Conservation (phyloP, 2,329 filamentous ascomycete species). For the Aureobasidium lini region DNA sequence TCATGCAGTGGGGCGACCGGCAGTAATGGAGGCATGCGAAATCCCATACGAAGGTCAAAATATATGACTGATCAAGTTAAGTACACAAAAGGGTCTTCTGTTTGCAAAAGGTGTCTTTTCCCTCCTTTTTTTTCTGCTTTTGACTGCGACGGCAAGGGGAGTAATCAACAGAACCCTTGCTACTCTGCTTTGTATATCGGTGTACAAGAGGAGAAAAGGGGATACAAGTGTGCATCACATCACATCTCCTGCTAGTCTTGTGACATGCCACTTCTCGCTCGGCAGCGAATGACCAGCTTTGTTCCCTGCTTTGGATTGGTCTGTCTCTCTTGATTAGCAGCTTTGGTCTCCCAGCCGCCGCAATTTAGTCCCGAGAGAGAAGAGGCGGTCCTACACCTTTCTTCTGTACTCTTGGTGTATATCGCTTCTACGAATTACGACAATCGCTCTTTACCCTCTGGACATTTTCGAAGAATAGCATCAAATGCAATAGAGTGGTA, state of each 20-base stretch:
- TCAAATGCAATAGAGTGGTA: neutral
- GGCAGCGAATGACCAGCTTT: conserved; percentile 1
- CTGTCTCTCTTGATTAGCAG: conserved; percentile 5
- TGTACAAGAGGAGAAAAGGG: neutral
- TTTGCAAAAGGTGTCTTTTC: neutral
- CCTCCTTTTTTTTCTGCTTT: neutral
- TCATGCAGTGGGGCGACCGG: neutral
- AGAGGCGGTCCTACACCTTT: neutral
- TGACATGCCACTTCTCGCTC: neutral
- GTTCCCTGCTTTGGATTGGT: neutral
- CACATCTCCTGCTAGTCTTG: conserved; percentile 1
- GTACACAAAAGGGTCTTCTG: neutral
- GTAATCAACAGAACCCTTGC: neutral
- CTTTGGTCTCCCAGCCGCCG: conserved; percentile 5
- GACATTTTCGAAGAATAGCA: neutral
- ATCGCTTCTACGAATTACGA: neutral
- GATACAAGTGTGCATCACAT: neutral
- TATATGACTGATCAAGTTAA: neutral
- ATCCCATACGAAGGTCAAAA: neutral
- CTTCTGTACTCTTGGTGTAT: neutral
- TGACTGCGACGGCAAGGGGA: neutral
- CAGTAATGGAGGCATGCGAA: neutral
- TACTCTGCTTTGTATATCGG: neutral
- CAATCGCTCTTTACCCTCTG: too few relatives aligned
- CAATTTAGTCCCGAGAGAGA: neutral